phyloP scores from a whole-genome alignment of 768 basidiomycete genomes.

The Agrocybe praecox region DNA sequence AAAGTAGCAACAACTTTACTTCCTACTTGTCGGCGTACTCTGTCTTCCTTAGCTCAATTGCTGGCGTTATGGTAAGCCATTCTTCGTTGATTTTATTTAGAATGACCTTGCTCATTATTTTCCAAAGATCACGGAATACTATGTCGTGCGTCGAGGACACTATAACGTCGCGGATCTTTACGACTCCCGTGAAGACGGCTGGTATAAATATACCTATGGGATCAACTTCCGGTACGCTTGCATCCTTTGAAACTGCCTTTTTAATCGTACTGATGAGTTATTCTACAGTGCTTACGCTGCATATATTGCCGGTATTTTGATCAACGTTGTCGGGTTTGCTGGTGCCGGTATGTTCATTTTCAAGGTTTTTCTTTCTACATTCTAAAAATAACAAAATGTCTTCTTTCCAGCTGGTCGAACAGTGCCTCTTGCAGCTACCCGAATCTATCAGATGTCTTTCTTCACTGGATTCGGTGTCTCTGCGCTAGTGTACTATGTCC shows the following conservation, averaged over 20 bases:
- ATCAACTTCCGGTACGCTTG: conserved; percentile 64
- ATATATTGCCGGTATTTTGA: conserved; percentile 74
- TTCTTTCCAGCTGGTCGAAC: conserved; percentile 46
- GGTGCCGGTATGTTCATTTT: conserved; percentile 57
- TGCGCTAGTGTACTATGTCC: conserved; percentile 58
- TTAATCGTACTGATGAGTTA: neutral
- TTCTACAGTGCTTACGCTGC: conserved; percentile 58
- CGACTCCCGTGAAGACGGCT: conserved; percentile 51
- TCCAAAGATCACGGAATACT: conserved; percentile 77
- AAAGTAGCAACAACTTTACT: conserved; percentile 74
- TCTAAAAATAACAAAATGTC: conserved; percentile 1
- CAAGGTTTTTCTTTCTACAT: neutral
- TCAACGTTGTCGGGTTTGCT: conserved; percentile 83
- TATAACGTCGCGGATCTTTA: conserved; percentile 78
- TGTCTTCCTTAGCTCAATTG: conserved; percentile 80
- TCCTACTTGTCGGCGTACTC: conserved; percentile 84
- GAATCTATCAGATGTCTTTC: conserved; percentile 78
- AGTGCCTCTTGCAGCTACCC: conserved; percentile 71
- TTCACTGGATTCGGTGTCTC: conserved; percentile 83
- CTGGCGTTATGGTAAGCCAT: conserved; percentile 69
- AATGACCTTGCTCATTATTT: neutral
- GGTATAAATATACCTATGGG: conserved; percentile 78
- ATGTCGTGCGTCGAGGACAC: conserved; percentile 68
- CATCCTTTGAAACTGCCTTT: conserved; percentile 3
- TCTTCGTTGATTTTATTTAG: neutral